Percentiles rank a stretch among this genome's conserved stretches.
Evolutionary conservation across 164 flowering plant genomes (phyloP).

Genomic region (Stephania cephalantha): DNA sequence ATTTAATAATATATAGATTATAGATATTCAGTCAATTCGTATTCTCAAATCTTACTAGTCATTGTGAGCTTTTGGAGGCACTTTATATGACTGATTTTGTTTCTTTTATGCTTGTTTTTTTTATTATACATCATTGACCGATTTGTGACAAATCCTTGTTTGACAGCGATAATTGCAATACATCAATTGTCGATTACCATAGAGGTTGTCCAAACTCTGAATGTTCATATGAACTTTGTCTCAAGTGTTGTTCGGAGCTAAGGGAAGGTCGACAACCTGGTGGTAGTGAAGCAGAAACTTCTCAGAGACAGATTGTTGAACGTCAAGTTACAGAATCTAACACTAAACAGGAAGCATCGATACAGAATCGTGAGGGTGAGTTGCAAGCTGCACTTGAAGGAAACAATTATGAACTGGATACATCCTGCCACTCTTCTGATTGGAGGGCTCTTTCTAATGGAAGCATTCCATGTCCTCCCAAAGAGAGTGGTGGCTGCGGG

Average conservation of each 20-base stretch:
- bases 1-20: neutral
- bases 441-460: conserved; percentile 49
- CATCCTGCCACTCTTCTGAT: conserved; percentile 19
- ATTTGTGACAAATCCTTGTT: neutral
- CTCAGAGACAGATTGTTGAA: conserved; percentile 19
- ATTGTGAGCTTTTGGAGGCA: neutral
- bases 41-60: neutral
- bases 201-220: conserved; percentile 63
- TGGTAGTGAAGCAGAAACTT: conserved; percentile 29
- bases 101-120: neutral
- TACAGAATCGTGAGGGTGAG: conserved; percentile 22
- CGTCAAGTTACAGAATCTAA: conserved; percentile 16
- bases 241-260: conserved; percentile 62
- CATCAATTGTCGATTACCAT: conserved; percentile 66
- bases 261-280: conserved; percentile 42
- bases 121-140: neutral
- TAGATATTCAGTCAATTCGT: neutral
- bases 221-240: conserved; percentile 77
- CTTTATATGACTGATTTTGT: neutral
- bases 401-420: conserved; percentile 6
- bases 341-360: conserved; percentile 2
- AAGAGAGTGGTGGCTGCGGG: conserved; percentile 71
- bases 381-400: conserved; percentile 12
- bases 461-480: conserved; percentile 68
- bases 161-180: conserved; percentile 64